A percentile compares a stretch with the other conserved stretches of the same genome.
These are phyloP conservation scores for Apostasia shenzhenica DNA, from an alignment of 106 monocot species.

Conservation along the genomic window DNA sequence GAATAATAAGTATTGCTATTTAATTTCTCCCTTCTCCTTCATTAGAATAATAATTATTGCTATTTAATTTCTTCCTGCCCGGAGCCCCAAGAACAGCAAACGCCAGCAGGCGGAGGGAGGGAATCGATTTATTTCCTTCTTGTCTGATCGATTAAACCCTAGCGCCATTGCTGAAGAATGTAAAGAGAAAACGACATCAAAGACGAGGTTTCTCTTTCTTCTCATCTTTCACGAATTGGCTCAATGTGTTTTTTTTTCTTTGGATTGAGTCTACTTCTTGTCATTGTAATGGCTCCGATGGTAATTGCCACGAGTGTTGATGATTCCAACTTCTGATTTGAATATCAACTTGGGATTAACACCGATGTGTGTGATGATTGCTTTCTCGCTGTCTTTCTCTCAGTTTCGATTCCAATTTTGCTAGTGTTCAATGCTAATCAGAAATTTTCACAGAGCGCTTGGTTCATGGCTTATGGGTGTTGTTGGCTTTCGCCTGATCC, in stretches of 20 bases:
- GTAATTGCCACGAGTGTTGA: background rate
- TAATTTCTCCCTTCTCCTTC: too few relatives aligned
- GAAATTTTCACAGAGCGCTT: background rate
- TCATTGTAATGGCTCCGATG: background rate
- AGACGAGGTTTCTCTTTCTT: background rate
- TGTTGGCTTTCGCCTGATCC: background rate
- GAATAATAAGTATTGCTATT: too few relatives aligned
- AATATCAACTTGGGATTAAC: background rate
- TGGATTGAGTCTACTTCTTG: background rate
- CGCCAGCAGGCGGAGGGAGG: too few relatives aligned
- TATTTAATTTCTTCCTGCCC: too few relatives aligned
- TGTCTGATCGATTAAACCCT: background rate
- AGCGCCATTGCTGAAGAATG: conserved; percentile 5
- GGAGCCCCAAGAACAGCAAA: too few relatives aligned
- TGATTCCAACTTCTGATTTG: background rate
- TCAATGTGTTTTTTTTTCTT: background rate
- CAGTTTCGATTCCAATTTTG: background rate
- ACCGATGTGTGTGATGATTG: background rate
- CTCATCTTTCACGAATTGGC: background rate
- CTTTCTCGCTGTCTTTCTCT: background rate
- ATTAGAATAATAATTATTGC: too few relatives aligned
- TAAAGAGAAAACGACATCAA: background rate
- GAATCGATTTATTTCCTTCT: conserved; percentile 2
- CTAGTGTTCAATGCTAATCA: background rate
- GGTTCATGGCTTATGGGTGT: background rate